Percentiles rank a stretch among this genome's conserved stretches.
These are phyloP conservation scores for Diaporthe amygdali DNA, from an alignment of 2,329 filamentous ascomycete genomes.

Conservation along the genomic window DNA sequence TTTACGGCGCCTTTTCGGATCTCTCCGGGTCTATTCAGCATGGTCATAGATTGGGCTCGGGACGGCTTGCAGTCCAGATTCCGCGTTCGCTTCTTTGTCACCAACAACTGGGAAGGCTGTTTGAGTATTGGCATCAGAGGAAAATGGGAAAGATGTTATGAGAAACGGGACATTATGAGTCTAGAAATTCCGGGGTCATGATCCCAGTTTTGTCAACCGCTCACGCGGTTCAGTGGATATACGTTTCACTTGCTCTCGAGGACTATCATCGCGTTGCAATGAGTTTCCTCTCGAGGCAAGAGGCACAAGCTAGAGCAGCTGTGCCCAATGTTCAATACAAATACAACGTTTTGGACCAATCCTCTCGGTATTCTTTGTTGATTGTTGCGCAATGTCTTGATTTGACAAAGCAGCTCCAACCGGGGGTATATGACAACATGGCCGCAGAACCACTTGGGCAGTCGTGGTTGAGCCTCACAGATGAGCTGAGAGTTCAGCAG, in stretches of 20 bases:
- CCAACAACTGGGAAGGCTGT: conserved; percentile 4
- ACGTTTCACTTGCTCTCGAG: conserved; percentile 11
- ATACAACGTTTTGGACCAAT: conserved; percentile 1
- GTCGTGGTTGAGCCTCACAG: background rate
- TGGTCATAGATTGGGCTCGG: conserved; percentile 9
- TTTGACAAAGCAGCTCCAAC: background rate
- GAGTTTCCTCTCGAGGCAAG: background rate
- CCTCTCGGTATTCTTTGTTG: background rate
- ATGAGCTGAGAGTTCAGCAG: background rate
- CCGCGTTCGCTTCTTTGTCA: conserved; percentile 15
- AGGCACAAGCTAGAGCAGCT: background rate
- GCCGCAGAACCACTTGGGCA: background rate
- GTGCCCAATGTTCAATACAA: conserved; percentile 3
- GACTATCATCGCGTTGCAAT: background rate
- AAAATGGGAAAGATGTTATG: conserved; percentile 8
- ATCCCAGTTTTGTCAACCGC: conserved; percentile 19
- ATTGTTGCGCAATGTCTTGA: background rate
- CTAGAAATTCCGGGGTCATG: conserved; percentile 20
- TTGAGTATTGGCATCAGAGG: conserved; percentile 5
- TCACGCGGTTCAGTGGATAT: conserved; percentile 20
- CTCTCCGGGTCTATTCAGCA: background rate
- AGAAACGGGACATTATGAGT: conserved; percentile 18
- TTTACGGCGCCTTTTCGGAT: background rate
- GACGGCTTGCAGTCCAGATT: conserved; percentile 6
- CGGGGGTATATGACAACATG: background rate